Evolutionary conservation across 495 filamentous ascomycete species (phyloP), one percentile per base, ranked within the genome.

Genomic region (Hyaloscypha hepaticicola): DNA sequence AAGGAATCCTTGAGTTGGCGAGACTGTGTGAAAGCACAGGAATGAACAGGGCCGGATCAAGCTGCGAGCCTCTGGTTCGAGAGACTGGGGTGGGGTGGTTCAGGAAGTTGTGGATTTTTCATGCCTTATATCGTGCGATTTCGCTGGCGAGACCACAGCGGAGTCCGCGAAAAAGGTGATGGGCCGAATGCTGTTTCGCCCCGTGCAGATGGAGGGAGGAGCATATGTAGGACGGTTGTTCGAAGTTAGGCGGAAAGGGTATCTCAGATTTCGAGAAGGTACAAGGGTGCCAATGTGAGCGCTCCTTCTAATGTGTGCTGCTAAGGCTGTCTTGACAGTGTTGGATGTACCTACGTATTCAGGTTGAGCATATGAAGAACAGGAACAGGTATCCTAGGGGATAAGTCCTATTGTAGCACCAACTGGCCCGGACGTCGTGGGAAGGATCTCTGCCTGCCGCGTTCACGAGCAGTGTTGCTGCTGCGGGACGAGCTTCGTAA

Each of bases 151-250:
- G 45, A 64, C 22, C 26, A 50, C 25, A 34, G 49, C 31, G 24
- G 21, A 57, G 57, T 53, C 41, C 38, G 60, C 60, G 66, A 48
- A 58, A 49, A 58, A 58, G 65, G 52, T 25, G 29, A 60, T 45
- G 61, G 50, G 58, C 60, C 62, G 57, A 65, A 53, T 16, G 59
- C 62, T 65, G 62, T 65, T 62, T 69, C 58, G 52, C 53, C n/a
- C 66, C 62, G 66, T 65, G 58, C 38, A 63, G 51, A 26, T 41
- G 29, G 53, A 63, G 52, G 50, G 48, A 58, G 58, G 59, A 55
- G 66, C 41, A 65, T 65, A 57, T 57, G 50, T 55, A 58, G 41
- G 29, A 21, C 31, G 50, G 33, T 34, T 50, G 45, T 55, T 57
- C 29, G 29, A 58, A 28, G 57, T 51, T 61, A 61, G 56, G 58